Evolutionary conservation across 2,329 filamentous ascomycete genomes (phyloP).

Genomic region (Parastagonospora avenae): DNA sequence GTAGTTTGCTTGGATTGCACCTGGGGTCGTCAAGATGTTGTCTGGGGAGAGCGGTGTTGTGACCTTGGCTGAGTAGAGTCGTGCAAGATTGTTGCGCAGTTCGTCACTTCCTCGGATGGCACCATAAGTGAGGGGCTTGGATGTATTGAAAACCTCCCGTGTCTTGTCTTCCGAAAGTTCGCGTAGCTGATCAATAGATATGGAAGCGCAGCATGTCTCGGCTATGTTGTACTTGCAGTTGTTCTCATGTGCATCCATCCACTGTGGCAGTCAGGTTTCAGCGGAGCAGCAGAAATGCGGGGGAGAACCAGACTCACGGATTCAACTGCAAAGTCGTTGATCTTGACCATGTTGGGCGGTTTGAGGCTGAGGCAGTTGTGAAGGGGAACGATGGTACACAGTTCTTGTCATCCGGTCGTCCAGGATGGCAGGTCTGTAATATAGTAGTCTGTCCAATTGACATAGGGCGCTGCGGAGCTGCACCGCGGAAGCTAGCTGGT

Average conservation of each 20-base stretch:
- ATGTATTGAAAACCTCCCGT: constrained; percentile 56
- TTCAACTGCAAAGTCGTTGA: constrained; percentile 73
- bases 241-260: constrained; percentile 62
- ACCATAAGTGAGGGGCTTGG: constrained; percentile 72
- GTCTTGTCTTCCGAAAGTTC: constrained; percentile 62
- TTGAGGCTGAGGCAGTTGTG: background rate
- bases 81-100: constrained; percentile 68
- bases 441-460: constrained; percentile 12
- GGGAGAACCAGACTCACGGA: constrained; percentile 53
- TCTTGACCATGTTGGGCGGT: constrained; percentile 57
- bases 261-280: constrained; percentile 46
- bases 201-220: constrained; percentile 77
- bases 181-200: constrained; percentile 72
- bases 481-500: constrained; percentile 2
- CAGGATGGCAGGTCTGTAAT: constrained; percentile 3
- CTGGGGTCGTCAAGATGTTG: constrained; percentile 76
- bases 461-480: constrained; percentile 21
- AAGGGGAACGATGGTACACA: background rate
- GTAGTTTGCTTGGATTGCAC: constrained; percentile 85
- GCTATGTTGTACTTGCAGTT: constrained; percentile 70
- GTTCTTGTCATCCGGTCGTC: constrained; percentile 4
- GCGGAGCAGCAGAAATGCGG: constrained; percentile 17
- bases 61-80: constrained; percentile 65
- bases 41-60: constrained; percentile 58
- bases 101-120: constrained; percentile 70